Conservation (phyloP, 2,329 filamentous ascomycete species). For the Colletotrichum falcatum region DNA sequence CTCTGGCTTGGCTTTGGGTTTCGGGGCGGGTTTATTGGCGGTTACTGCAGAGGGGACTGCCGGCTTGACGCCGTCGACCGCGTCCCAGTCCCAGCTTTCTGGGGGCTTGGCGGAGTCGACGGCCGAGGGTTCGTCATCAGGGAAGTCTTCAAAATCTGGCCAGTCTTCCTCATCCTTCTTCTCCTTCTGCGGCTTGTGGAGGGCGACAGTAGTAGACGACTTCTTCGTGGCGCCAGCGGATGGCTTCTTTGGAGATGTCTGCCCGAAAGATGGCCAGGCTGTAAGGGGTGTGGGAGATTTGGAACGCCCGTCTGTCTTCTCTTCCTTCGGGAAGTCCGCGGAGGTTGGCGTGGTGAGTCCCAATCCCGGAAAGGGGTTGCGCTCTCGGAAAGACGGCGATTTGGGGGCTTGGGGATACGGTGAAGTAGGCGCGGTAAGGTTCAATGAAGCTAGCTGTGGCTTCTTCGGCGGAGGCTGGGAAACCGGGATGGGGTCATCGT, state of each 20-base stretch:
- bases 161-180: constrained; percentile 62
- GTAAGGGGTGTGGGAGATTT: constrained; percentile 57
- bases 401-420: constrained; percentile 62
- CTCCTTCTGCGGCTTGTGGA: constrained; percentile 37
- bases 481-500: constrained; percentile 46
- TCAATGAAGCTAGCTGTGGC: constrained; percentile 51
- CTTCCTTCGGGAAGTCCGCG: constrained; percentile 49
- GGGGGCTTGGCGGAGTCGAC: constrained; percentile 42
- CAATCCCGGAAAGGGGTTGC: constrained; percentile 65
- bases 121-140: constrained; percentile 44
- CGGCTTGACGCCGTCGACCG: constrained; percentile 50
- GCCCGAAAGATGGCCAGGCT: constrained; percentile 58
- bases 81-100: constrained; percentile 64
- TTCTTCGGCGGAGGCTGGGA: constrained; percentile 46
- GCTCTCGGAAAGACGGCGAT: constrained; percentile 65
- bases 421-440: constrained; percentile 47
- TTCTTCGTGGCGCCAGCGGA: constrained; percentile 26
- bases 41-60: constrained; percentile 6
- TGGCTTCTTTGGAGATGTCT: constrained; percentile 14
- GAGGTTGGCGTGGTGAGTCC: constrained; percentile 58
- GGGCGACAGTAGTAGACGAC: constrained; percentile 16
- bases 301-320: constrained; percentile 50
- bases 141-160: constrained; percentile 63
- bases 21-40: constrained; percentile 10
- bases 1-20: background rate